phyloP scores from a whole-genome alignment of 139 green algal genomes.

The Bryopsis sp. region DNA sequence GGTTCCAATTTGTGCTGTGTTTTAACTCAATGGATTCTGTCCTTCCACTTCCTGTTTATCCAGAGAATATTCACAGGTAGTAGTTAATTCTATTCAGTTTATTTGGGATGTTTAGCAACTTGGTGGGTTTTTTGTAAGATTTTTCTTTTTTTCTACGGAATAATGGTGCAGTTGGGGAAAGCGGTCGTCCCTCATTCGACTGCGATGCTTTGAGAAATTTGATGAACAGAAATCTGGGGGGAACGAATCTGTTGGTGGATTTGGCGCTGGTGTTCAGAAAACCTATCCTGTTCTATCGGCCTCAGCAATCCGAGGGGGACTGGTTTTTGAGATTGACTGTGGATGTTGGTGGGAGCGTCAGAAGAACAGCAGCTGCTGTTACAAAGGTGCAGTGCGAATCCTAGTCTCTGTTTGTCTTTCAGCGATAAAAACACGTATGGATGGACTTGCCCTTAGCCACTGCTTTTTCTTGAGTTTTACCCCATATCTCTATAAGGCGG shows the following conservation, averaged over 20 bases:
- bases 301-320: background rate
- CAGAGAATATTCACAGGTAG: too few relatives aligned
- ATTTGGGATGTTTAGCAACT: too few relatives aligned
- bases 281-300: background rate
- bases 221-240: background rate
- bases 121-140: too few relatives aligned
- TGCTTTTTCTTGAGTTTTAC: background rate
- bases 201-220: background rate
- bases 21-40: too few relatives aligned
- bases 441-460: background rate
- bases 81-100: too few relatives aligned
- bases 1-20: too few relatives aligned
- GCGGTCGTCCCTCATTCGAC: too few relatives aligned
- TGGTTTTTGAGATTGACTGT: constrained; percentile 4
- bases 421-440: background rate
- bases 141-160: too few relatives aligned
- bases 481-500: background rate
- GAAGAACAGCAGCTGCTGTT: background rate
- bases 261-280: background rate
- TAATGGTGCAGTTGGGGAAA: too few relatives aligned
- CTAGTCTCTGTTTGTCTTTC: background rate
- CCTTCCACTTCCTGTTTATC: too few relatives aligned
- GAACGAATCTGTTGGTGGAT: background rate
- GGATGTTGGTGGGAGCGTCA: background rate
- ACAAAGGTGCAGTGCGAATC: background rate